phyloP scores from a whole-genome alignment of 495 filamentous ascomycete genomes.

The Trichoderma asperelloides region DNA sequence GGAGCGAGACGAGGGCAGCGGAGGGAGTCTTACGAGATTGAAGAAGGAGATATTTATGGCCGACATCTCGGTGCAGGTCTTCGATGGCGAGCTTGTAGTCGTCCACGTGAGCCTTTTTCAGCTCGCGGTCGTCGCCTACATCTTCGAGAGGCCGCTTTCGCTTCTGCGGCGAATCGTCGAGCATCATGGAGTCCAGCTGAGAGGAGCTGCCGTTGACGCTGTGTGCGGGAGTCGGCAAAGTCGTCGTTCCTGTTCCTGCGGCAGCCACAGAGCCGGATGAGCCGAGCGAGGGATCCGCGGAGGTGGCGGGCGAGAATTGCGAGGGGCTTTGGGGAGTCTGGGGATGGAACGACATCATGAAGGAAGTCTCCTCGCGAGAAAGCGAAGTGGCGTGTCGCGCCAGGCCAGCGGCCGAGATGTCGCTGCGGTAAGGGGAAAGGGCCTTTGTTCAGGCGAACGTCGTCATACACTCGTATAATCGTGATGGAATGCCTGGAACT shows the following conservation, averaged over 20 bases:
- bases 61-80: conserved; percentile 47
- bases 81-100: conserved; percentile 41
- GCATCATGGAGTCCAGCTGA: conserved; percentile 32
- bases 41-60: conserved; percentile 50
- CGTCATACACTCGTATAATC: background rate
- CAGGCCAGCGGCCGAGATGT: background rate
- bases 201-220: conserved; percentile 48
- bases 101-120: conserved; percentile 46
- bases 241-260: conserved; percentile 13
- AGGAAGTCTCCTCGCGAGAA: background rate
- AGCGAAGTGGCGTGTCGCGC: conserved; percentile 1
- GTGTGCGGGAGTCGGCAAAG: conserved; percentile 43
- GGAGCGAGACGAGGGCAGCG: conserved; percentile 21
- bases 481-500: background rate
- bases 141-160: conserved; percentile 44
- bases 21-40: conserved; percentile 52
- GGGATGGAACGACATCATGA: conserved; percentile 47
- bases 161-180: conserved; percentile 39
- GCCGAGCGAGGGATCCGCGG: conserved; percentile 13
- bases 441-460: background rate
- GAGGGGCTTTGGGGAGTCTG: conserved; percentile 53
- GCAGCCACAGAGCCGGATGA: conserved; percentile 36
- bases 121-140: conserved; percentile 33
- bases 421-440: background rate
- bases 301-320: conserved; percentile 39